These are phyloP conservation scores for Coemansia guatemalensis DNA, from an alignment of 192 early-diverging fungal species.

Conservation along the genomic window DNA sequence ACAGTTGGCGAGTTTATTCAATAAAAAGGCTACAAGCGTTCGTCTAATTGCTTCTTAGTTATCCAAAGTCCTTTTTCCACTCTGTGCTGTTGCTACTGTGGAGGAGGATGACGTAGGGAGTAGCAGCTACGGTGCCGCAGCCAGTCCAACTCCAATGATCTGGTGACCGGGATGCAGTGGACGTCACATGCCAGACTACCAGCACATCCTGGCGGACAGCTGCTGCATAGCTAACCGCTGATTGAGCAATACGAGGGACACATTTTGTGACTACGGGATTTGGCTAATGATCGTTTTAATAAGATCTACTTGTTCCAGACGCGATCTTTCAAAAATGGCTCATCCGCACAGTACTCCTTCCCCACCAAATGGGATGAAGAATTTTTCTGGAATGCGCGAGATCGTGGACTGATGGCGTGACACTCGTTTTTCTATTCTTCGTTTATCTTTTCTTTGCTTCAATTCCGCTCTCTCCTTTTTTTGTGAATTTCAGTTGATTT, in stretches of 20 bases:
- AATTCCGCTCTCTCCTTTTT: background rate
- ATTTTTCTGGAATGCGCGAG: background rate
- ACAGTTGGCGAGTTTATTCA: no score
- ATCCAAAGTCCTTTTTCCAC: no score
- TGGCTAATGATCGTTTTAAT: no score
- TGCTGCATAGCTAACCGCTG: no score
- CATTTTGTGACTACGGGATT: no score
- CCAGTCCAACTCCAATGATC: slow-evolving; percentile 1
- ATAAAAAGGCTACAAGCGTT: no score
- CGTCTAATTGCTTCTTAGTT: no score
- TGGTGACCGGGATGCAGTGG: slow-evolving; percentile 9
- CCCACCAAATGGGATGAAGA: background rate
- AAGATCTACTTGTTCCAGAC: background rate
- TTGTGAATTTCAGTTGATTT: background rate
- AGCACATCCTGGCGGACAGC: background rate
- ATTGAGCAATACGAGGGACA: no score
- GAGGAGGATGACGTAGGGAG: background rate
- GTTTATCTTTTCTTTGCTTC: background rate
- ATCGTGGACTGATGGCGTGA: background rate
- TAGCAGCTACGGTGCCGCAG: slow-evolving; percentile 22
- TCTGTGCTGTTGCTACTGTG: background rate
- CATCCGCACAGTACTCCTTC: background rate
- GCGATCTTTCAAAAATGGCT: background rate
- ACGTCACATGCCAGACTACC: slow-evolving; percentile 18
- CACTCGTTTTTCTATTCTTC: background rate